Evolutionary conservation across 805 yeast genomes (phyloP), one percentile per base, ranked within the genome.

Genomic region (Metschnikowia corniflorae): DNA sequence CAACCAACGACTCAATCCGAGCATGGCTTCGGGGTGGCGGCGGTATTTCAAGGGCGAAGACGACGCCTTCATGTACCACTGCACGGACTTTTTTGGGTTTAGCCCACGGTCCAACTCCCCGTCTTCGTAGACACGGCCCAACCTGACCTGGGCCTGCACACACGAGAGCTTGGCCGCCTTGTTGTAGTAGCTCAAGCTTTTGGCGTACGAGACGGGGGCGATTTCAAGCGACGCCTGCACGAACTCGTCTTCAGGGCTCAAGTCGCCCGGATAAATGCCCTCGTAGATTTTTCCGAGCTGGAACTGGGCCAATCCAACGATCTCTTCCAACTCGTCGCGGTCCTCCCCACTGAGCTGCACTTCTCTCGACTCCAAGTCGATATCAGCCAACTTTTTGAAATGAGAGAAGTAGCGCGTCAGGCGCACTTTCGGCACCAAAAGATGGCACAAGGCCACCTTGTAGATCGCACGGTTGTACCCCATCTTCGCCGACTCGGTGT

Each of bases 401-500:
- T 66, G 62, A 23, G 57, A 55, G 49, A 63, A 53, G 43, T 50
- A 68, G 37, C 58, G 62, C 23, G 51, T 47, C 26, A 68, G 63
- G 26, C 73, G 53, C 21, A 57, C 47, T 8, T 50, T 44, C 6
- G 70, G 60, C 6, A 57, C 63, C 31, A 62, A 54, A 42, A 68
- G 54, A 34, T 58, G 61, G 26, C 67, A 46, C 44, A 66, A 42
- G 1, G 71, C 65, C 36, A 68, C 56, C 40, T 63, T 61, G 47
- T 58, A 67, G 37, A 68, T 68, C n/a, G 72, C 72, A 27, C 61
- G 52, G 42, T 66, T 65, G 49, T 68, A 68, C n/a, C 73, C 73
- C 34, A 60, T 47, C 43, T 58, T 58, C 7, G 73, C 72, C 3
- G 70, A 54, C 26, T 57, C 53, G 33, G 55, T 65, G 48, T 63